Evolutionary conservation across 176 grass and related monocot genomes (phyloP), one percentile per base, ranked within the genome.

Genomic region (Oryza officinalis): DNA sequence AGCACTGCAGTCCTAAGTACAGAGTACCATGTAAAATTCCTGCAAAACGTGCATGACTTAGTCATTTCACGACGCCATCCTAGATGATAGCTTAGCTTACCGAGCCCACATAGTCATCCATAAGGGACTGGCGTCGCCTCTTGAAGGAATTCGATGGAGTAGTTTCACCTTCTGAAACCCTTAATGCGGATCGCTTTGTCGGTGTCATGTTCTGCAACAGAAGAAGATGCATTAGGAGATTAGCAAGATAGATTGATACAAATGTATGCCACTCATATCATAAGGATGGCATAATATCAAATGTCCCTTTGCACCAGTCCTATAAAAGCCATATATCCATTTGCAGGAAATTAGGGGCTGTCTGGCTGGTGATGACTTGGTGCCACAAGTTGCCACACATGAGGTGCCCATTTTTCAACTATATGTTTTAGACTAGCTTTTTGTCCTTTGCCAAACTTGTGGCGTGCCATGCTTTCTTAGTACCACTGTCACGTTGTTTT

Each of bases 91-190:
- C 90, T 72, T 61, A 44, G 70, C 90, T 72, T 89, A 97, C 95
- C 76, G 89, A 85, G 66, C 89, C 74, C 54, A 87, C 70, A 23
- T 92, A 94, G 32, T 99, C 96, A 10, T 99, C 96, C 89, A 99
- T 90, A 20, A 91, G 46, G 13, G 93, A 92, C 85, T 93, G 96
- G 8, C 92, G 89, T 27, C 91, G 77, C 69, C 87, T 96, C 81
- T 95, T 99, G 38, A 78, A 87, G 66, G 92, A 92, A 69, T 72
- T 71, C 12, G 10, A 81, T 82, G 78, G 33, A 5, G 33, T 87
- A 6, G 91, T 84, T 37, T 99, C 96, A 66, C 92, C 67, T 8
- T 92, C 91, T 69, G 88, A 74, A 75, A 74, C 85, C 80, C 89
- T 94, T 60, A 47, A 75, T 38, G 72, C 80, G 18, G 89, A 75